Conservation (phyloP, 148 eudicot species). For the Fagopyrum tataricum region DNA sequence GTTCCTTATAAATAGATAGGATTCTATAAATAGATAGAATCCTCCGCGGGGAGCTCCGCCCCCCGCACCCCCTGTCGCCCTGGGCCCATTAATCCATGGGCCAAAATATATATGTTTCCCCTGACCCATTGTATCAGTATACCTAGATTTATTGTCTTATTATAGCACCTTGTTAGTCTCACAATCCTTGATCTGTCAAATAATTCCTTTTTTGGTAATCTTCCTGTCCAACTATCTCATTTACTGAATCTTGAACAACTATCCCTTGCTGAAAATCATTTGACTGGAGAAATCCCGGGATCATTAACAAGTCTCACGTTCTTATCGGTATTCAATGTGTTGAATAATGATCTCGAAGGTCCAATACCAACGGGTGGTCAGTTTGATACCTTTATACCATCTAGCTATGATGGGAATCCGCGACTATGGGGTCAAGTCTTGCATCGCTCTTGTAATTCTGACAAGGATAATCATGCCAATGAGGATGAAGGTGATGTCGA, state of each 20-base stretch:
- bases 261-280: constrained; percentile 50
- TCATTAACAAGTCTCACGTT: constrained; percentile 48
- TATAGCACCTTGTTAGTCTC: no score
- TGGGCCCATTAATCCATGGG: no score
- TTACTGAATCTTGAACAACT: constrained; percentile 54
- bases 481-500: neutral
- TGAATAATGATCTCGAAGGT: constrained; percentile 53
- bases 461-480: neutral
- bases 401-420: constrained; percentile 27
- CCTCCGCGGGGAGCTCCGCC: no score
- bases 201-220: constrained; percentile 50
- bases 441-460: constrained; percentile 2
- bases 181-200: constrained; percentile 52
- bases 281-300: constrained; percentile 62
- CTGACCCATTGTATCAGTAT: no score
- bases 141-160: no score
- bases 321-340: constrained; percentile 45
- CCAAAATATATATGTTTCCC: no score
- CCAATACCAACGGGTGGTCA: constrained; percentile 55
- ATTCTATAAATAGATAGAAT: no score
- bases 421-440: constrained; percentile 24
- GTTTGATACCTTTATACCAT: constrained; percentile 34
- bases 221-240: constrained; percentile 58
- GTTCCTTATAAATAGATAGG: no score
- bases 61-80: no score